Percentiles rank a stretch among this genome's conserved stretches.
Evolutionary conservation across 1,284 basidiomycete species (phyloP).

Genomic region (Apiotrichum sp.): DNA sequence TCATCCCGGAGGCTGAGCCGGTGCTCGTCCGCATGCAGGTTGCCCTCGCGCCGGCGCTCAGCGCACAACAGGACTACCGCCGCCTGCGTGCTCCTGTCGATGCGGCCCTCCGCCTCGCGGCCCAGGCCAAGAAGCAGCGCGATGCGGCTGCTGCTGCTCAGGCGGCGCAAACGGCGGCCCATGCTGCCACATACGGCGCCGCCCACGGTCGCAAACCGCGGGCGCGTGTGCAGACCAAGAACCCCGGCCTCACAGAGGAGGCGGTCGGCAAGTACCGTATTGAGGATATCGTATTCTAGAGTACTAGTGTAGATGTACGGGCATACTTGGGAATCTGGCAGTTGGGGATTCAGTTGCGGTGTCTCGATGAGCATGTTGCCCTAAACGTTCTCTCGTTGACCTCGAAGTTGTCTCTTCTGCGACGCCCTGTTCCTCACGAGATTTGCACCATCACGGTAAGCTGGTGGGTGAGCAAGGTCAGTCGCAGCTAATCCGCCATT

Average conservation of each 20-base stretch:
- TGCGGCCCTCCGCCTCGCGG: slow-evolving; percentile 31
- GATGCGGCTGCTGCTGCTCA: not conserved
- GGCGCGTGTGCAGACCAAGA: slow-evolving; percentile 6
- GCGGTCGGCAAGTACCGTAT: slow-evolving; percentile 42
- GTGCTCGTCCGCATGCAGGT: slow-evolving; percentile 29
- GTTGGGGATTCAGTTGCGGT: too few relatives aligned
- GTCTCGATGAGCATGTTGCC: too few relatives aligned
- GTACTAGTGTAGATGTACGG: not conserved
- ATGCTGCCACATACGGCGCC: too few relatives aligned
- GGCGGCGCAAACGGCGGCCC: not conserved
- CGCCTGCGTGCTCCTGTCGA: slow-evolving; percentile 40
- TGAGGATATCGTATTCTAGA: slow-evolving; percentile 40
- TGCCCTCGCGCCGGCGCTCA: slow-evolving; percentile 32
- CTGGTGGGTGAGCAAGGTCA: not conserved
- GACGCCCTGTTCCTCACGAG: too few relatives aligned
- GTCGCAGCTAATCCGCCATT: not conserved
- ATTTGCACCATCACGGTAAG: too few relatives aligned
- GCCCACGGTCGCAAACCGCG: not conserved
- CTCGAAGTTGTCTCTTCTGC: too few relatives aligned
- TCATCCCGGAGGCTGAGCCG: slow-evolving; percentile 22
- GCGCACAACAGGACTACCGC: slow-evolving; percentile 35
- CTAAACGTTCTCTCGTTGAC: too few relatives aligned
- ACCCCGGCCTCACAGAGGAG: slow-evolving; percentile 23
- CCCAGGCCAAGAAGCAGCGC: slow-evolving; percentile 13
- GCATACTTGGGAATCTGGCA: too few relatives aligned